phyloP scores from a whole-genome alignment of 2,329 filamentous ascomycete genomes.

The Diaporthe amygdali region DNA sequence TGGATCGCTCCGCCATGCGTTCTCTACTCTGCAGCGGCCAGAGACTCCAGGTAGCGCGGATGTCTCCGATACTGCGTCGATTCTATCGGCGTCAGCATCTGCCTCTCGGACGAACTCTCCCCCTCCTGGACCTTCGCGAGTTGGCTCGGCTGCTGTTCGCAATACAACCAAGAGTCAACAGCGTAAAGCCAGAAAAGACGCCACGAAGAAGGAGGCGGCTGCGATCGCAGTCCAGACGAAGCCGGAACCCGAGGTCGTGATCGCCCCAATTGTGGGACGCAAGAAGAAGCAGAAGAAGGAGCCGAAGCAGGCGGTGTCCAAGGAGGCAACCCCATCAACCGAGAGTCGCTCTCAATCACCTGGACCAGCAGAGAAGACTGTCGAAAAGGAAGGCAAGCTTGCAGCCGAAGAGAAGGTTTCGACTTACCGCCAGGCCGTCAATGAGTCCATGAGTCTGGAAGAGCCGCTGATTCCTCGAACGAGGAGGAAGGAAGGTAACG shows the following conservation, averaged over 20 bases:
- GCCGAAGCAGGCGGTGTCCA: slow-evolving; percentile 43
- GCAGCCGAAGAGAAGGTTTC: slow-evolving; percentile 22
- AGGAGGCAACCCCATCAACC: slow-evolving; percentile 22
- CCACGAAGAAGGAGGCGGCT: slow-evolving; percentile 66
- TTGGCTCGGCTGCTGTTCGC: slow-evolving; percentile 73
- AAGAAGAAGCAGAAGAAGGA: slow-evolving; percentile 89
- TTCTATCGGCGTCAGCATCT: slow-evolving; percentile 74
- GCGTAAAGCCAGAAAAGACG: slow-evolving; percentile 76
- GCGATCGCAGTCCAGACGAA: slow-evolving; percentile 53
- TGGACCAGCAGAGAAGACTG: background rate
- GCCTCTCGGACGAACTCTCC: slow-evolving; percentile 74
- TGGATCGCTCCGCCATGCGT: slow-evolving; percentile 51
- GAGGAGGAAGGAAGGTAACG: slow-evolving; percentile 21
- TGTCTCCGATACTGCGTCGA: slow-evolving; percentile 76
- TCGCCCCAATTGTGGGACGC: slow-evolving; percentile 76
- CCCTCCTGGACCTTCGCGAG: slow-evolving; percentile 57
- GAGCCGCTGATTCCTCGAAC: slow-evolving; percentile 18
- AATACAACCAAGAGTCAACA: slow-evolving; percentile 78
- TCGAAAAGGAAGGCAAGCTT: slow-evolving; percentile 15
- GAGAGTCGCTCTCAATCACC: slow-evolving; percentile 23
- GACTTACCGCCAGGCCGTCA: slow-evolving; percentile 26
- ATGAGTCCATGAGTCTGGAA: slow-evolving; percentile 26
- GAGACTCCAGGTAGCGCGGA: slow-evolving; percentile 74
- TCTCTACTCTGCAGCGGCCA: slow-evolving; percentile 55
- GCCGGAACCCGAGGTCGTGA: slow-evolving; percentile 58